These are phyloP conservation scores for Euclidium syriacum DNA, from an alignment of 345 rosid genomes.

Conservation along the genomic window DNA sequence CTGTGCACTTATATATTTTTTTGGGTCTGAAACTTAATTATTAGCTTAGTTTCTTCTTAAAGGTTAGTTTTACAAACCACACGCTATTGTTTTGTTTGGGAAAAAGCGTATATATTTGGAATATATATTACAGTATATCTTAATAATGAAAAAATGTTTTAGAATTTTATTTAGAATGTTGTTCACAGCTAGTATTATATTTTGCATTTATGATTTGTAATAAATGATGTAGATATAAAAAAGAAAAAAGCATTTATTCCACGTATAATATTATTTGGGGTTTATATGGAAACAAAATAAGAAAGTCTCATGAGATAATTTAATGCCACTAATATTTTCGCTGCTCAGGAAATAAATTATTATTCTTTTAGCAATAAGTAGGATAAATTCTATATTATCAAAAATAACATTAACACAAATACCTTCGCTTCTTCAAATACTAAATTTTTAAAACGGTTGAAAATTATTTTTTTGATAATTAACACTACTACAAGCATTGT, in stretches of 20 bases:
- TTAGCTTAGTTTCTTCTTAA: conserved; percentile 21
- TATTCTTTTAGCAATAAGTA: background rate
- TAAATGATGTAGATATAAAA: background rate
- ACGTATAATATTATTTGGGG: background rate
- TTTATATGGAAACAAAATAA: conserved; percentile 4
- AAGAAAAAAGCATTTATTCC: background rate
- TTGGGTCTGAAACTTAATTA: conserved; percentile 12
- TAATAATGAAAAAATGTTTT: background rate
- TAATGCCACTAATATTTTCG: background rate
- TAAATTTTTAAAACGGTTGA: background rate
- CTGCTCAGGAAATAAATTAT: background rate
- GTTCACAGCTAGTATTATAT: conserved; percentile 25
- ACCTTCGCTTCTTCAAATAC: background rate
- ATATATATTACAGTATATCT: background rate
- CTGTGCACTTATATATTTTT: conserved; percentile 5
- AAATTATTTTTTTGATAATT: background rate
- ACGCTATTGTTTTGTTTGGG: conserved; percentile 30
- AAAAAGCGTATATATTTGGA: background rate
- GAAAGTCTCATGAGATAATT: background rate
- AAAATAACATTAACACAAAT: background rate
- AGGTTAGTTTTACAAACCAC: conserved; percentile 29
- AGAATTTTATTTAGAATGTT: conserved; percentile 13
- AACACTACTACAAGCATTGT: background rate
- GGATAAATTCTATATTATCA: background rate
- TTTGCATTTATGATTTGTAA: conserved; percentile 27